Evolutionary conservation across 306 rosid species (phyloP), one percentile per base, ranked within the genome.

Genomic region (Canavalia gladiata): DNA sequence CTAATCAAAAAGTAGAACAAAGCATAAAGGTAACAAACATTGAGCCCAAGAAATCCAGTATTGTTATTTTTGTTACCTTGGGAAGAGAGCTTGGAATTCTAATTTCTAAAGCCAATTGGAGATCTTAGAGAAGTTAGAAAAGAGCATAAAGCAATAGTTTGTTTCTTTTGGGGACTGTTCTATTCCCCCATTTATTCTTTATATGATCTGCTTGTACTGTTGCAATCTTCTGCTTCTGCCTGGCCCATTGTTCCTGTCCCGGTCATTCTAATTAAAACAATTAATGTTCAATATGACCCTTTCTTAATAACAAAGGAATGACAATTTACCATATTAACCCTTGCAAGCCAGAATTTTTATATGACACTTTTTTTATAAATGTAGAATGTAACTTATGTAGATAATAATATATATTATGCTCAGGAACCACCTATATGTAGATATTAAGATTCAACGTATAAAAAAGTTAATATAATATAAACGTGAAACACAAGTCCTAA

Each of bases 1-100:
- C 77, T 65, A 81, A 68, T 43, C 73, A 1, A 68, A 82, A 83
- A 74, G 85, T 52, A 81, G 76, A 93, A 73, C 81, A 91, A 90
- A 88, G 91, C 92, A 87, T 77, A 90, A 88, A 89, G 92, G 84
- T 66, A 37, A 37, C 25, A 69, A 66, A 75, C 72, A 84, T 75
- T 80, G 18, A 83, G 88, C 85, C 87, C 87, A 85, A 87, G 88
- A 90, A 88, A 81, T 86, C 84, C 75, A 81, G 90, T 62, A 55
- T 42, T 84, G 86, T 74, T 74, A 46, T 76, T 86, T 83, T 90
- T 82, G 89, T 74, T 88, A 83, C 91, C 80, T 93, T 74, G 97
- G 97, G 90, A 90, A 88, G 83, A 66, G 94, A 89, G 97, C 94
- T 91, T 92, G 94, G 97, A 95, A 91, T 92, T 90, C 91, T 88